Base-by-base conservation (phyloP, 106 monocot genomes). In the Dendrobium nobile region DNA sequence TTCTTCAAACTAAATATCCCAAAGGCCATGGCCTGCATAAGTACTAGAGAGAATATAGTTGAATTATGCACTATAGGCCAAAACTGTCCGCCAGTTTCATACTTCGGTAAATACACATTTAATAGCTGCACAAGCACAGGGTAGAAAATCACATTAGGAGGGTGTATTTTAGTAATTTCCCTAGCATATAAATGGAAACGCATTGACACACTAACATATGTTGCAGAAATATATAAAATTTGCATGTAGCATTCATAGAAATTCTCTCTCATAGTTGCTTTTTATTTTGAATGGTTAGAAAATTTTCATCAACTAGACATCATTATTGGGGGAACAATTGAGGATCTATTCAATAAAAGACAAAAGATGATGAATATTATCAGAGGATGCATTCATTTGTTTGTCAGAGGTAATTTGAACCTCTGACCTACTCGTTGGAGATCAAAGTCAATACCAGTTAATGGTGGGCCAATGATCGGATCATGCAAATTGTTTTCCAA, bases 1-100 rank as follows among this genome's bases (percentile, higher is more conserved):
- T 91, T 91, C 87, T 99, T 99, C 79, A 99, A 82, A 7, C 85
- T 86, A 81, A 99, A 99, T 80, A 99, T 91, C 54, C 99, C 99
- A 87, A 95, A 79, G 64, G 93, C 91, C 83, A 99, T 88, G 77
- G 83, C 80, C 82, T 99, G 99, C 99, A 99, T 95, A 45, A 99
- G 80, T 58, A 95, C 67, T 40, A 99, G 87, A 80, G 99, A 91
- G 61, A 93, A 93, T 91, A 99, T 93, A 73, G 88, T 90, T 40
- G 93, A 77, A 41, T 82, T 90, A 80, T 99, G 99, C 56, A 95
- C 99, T 42, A 82, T 87, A 48, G 95, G 93, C 99, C 99, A 99
- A 86, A 91, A 99, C 67, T 77, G 93, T 73, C 99, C 99, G 75
- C 88, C 91, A 54, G 93, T 93, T 55, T 99, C 99, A 78, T 95